A percentile compares a stretch with the other conserved stretches of the same genome.
Evolutionary conservation across 2,329 filamentous ascomycete species (phyloP).

Genomic region (Pseudogymnoascus pannorum): DNA sequence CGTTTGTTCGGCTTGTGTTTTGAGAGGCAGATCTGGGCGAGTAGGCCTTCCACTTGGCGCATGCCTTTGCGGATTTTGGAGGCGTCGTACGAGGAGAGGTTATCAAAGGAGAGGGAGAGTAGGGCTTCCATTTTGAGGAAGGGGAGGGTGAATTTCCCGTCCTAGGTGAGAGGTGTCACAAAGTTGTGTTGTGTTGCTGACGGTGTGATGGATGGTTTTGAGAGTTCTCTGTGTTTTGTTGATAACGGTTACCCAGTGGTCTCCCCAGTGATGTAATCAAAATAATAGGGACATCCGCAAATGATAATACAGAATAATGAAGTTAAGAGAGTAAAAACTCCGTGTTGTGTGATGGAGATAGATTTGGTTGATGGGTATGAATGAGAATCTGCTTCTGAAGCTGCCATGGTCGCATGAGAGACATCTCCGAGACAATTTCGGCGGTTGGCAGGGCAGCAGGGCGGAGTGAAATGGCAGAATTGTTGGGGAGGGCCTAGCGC

Average conservation of each 20-base stretch:
- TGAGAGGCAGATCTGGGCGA: slow-evolving; percentile 84
- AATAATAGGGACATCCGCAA: not conserved
- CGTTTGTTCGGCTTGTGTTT: slow-evolving; percentile 23
- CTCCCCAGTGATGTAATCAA: not conserved
- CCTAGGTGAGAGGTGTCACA: not conserved
- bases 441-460: not conserved
- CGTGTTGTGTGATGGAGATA: not conserved
- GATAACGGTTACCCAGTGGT: not conserved
- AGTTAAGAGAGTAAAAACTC: slow-evolving; percentile 20
- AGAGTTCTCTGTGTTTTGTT: slow-evolving; percentile 13
- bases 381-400: not conserved
- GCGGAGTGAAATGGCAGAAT: not conserved
- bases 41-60: slow-evolving; percentile 85
- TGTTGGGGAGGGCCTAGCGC: not conserved
- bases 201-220: slow-evolving; percentile 15
- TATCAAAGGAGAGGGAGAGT: slow-evolving; percentile 89
- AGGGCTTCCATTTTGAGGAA: slow-evolving; percentile 69
- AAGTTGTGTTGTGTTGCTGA: not conserved
- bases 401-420: not conserved
- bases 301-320: slow-evolving; percentile 25
- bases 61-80: slow-evolving; percentile 88
- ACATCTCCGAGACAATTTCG: not conserved
- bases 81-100: slow-evolving; percentile 85
- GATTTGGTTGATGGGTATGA: not conserved
- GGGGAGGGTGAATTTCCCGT: not conserved